Evolutionary conservation across 2,329 filamentous ascomycete genomes (phyloP).

Genomic region (Myriangium duriaei): DNA sequence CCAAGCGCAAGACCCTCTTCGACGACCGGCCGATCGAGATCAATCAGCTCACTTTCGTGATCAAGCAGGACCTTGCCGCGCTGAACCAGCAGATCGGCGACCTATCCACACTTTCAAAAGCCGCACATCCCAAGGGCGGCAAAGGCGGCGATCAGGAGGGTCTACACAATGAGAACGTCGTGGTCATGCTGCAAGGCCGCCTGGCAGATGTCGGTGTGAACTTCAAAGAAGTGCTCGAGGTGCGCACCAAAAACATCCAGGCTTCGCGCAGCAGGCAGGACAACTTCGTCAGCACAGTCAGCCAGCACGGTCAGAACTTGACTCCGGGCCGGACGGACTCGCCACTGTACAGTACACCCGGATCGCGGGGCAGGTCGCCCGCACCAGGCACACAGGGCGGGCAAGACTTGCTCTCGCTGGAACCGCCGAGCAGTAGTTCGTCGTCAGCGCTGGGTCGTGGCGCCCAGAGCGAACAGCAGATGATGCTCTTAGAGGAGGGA

Average conservation of each 20-base stretch:
- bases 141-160: constrained; percentile 58
- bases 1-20: constrained; percentile 93
- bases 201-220: constrained; percentile 85
- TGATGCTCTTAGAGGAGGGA: constrained; percentile 87
- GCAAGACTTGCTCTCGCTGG: constrained; percentile 66
- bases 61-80: constrained; percentile 87
- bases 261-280: constrained; percentile 84
- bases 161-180: constrained; percentile 96
- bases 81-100: constrained; percentile 77
- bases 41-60: constrained; percentile 90
- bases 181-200: constrained; percentile 80
- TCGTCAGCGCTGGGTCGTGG: constrained; percentile 31
- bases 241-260: constrained; percentile 95
- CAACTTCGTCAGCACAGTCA: constrained; percentile 88
- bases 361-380: constrained; percentile 47
- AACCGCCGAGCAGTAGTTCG: constrained; percentile 47
- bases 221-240: constrained; percentile 95
- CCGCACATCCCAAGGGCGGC: constrained; percentile 55
- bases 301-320: constrained; percentile 33
- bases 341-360: constrained; percentile 44
- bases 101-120: constrained; percentile 64
- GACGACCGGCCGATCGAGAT: constrained; percentile 95
- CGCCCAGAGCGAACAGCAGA: constrained; percentile 65
- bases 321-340: constrained; percentile 28
- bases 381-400: constrained; percentile 16